Base-by-base conservation (phyloP, 1,284 basidiomycete genomes). In the Leccinum pachyderme region DNA sequence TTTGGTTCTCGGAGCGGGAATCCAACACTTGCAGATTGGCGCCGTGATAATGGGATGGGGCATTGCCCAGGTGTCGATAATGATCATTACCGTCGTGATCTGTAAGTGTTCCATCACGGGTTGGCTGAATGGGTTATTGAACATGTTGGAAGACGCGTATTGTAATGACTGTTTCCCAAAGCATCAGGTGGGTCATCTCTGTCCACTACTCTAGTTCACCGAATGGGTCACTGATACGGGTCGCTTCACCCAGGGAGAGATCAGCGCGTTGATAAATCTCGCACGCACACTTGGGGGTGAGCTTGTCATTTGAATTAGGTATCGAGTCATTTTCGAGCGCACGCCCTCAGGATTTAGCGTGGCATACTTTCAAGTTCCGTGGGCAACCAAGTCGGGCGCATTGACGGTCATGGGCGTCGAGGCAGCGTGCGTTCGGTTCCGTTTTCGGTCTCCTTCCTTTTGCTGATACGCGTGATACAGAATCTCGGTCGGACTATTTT, bases 31-130 rank as follows among this genome's bases (percentile, higher is more conserved):
- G 9, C 77, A 75, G 46, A 70, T 82, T 7, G 80, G 73, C 8
- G 83, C 79, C 2, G 61, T 87, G 47, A 73, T 87, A 11, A 78
- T 87, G 74, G 85, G 86, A 4, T 87, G 86, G 86, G 85, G 83
- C 2, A 80, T 86, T 47, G 79, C 85, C 0, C 77, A 83, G 56
- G 67, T 82, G 7, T 75, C 82, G 0, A 70, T 81, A 55, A 87
- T 87, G 84, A 75, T 87, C 61, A 81, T 80, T 61, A 87, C 86
- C 0, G 83, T 86, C 32, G 83, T 81, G 2, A 74, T 86, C 49
- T 86, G 80, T 83, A 52, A 54, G 81, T 57, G 51, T 47, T 47
- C 35, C 11, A 48, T 47, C 11, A 3, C 5, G 28, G 33, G 5
- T 32, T 39, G 31, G 29, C 37, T 43, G 3, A 22, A 50, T 24